Evolutionary conservation across 2,329 filamentous ascomycete species (phyloP), one percentile per base, ranked within the genome.

Genomic region (Tolypocladium ophioglossoides): DNA sequence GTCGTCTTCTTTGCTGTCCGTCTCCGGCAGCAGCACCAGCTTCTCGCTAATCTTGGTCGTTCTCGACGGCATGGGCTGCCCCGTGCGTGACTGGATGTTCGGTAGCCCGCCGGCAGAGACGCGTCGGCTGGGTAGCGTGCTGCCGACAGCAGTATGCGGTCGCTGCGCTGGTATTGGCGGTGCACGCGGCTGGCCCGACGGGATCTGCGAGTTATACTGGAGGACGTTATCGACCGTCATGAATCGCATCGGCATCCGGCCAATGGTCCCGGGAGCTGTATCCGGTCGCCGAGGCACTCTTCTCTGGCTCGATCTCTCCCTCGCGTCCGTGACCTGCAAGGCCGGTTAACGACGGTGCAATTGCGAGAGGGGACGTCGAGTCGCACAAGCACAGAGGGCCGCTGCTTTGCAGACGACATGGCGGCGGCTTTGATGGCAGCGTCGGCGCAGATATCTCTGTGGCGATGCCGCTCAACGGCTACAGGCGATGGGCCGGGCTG

Each of bases 1-100:
- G 39, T 74, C 70, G 41, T 69, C 68, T 9, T 82, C 84, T 40
- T 82, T 81, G 9, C 77, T 79, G 4, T 77, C 77, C 1, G 91
- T 87, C 66, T 96, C 92, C 1, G 94, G 94, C 16, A 99, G 78
- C 38, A 97, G 76, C 0, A 99, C 94, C n/a, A 99, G 78, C 72
- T 97, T 97, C 74, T 97, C 90, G 69, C 89, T 96, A 59, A 95
- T 86, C 70, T 97, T 96, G 32, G 90, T 95, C 39, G 91, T 95
- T 52, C 94, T 82, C 7, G 89, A 86, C 0, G 92, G 94, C 60
- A 96, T 72, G 47, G 76, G 79, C 54, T 82, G 78, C 57, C 78
- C 79, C 52, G 74, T 74, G 5, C 77, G 72, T 30, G 70, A 71
- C 27, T 68, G 69, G 4, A 65, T 55, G 59, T 68, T 69, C 32